phyloP scores from a whole-genome alignment of 495 filamentous ascomycete genomes.

The Neurospora sp. region DNA sequence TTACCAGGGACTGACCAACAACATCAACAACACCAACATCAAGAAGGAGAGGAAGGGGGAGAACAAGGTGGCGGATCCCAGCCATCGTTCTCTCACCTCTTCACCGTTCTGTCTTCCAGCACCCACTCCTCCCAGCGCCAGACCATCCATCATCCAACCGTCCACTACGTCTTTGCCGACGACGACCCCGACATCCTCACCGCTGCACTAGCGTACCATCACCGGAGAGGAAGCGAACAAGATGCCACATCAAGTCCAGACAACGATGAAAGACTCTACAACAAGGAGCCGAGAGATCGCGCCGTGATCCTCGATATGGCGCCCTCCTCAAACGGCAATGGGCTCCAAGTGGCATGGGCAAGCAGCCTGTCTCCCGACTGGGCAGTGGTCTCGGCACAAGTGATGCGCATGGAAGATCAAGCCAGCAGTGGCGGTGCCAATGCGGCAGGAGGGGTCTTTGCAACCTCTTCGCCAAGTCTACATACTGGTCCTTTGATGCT shows the following conservation, averaged over 20 bases:
- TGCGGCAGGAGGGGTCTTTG: conserved; percentile 10
- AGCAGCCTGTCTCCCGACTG: conserved; percentile 38
- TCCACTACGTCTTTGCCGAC: conserved; percentile 86
- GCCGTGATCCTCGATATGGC: conserved; percentile 48
- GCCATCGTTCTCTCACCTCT: conserved; percentile 52
- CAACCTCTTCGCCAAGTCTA: background rate
- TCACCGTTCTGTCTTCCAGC: conserved; percentile 48
- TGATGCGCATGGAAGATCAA: conserved; percentile 31
- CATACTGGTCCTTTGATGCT: conserved; percentile 45
- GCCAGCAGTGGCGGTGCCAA: conserved; percentile 12
- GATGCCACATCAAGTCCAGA: conserved; percentile 5
- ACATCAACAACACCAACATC: background rate
- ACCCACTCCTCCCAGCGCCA: conserved; percentile 21
- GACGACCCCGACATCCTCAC: conserved; percentile 62
- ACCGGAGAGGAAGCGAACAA: conserved; percentile 10
- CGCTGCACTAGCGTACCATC: conserved; percentile 31
- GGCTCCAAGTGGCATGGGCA: conserved; percentile 35
- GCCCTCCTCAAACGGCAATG: conserved; percentile 35
- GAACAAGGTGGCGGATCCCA: conserved; percentile 3
- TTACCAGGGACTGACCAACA: background rate
- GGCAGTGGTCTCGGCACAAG: conserved; percentile 32
- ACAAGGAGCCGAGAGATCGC: conserved; percentile 28
- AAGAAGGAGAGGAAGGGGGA: background rate
- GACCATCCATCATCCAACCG: conserved; percentile 59
- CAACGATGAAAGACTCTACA: background rate